Evolutionary conservation across 768 basidiomycete species (phyloP), one percentile per base, ranked within the genome.

Genomic region (Ramaria rubella): DNA sequence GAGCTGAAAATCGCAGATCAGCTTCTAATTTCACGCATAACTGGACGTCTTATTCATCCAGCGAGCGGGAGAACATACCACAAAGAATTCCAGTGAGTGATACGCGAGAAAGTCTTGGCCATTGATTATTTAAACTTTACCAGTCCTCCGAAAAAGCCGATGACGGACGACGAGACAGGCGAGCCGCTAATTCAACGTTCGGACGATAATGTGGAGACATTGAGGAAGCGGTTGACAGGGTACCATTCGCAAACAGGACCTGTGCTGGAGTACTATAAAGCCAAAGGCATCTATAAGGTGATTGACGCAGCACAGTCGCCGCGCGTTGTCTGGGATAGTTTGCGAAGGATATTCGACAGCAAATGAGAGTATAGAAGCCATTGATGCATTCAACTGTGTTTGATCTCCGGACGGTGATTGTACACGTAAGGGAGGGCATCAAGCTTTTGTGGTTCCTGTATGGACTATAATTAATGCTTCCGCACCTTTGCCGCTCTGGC

Each of bases 141-240:
- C 68, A 99, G 94, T 74, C 96, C 96, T 5, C 96, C 96, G 29
- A 98, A 97, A 80, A 97, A 96, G 73, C 65, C 84, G n/a, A 87
- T 91, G 78, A 78, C 79, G 19, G 96, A 99, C 73, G 96, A 99
- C 70, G 76, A 89, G 33, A 90, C 94, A 3, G 96, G 96, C 57
- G 95, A 99, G 73, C 90, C 93, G 34, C 82, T 99, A 62, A 86
- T 95, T 65, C 95, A 97, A 71, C 88, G 96, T 60, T 93, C 94
- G 8, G 96, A 99, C 70, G 96, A 99, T 75, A 99, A 97, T 62
- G 90, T 93, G 59, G 92, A 96, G 70, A 91, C 94, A 12, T 80
- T 99, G 52, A 81, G 84, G 63, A 96, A 94, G 73, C 88, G 96
- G 40, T 78, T 99, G 56, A 63, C 70, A 2, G 82, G 90, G n/a